Evolutionary conservation across 345 rosid species (phyloP).

Genomic region (Trapa bicornis): DNA sequence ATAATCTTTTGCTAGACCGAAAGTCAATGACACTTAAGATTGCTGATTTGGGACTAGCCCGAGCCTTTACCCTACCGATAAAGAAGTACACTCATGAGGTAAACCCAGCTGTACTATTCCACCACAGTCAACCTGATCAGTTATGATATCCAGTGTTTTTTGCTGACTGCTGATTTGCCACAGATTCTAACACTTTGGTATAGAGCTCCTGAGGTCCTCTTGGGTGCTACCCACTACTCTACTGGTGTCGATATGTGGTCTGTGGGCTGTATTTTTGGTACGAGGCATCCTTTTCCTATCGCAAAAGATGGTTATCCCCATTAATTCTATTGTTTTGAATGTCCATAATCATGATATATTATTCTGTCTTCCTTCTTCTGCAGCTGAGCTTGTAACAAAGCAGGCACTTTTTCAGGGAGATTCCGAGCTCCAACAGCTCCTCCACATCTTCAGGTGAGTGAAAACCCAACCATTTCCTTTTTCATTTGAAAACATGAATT

Average conservation of each 20-base stretch:
- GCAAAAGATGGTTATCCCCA: background rate
- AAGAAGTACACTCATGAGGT: conserved; percentile 98
- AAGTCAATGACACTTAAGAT: conserved; percentile 67
- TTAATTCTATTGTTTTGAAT: too few relatives aligned
- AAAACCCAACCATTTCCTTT: background rate
- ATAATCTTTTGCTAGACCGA: conserved; percentile 78
- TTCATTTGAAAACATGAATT: background rate
- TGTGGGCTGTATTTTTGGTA: conserved; percentile 91
- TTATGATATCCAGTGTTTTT: background rate
- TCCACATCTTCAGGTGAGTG: conserved; percentile 74
- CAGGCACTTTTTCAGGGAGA: conserved; percentile 89
- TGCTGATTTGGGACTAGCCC: conserved; percentile 91
- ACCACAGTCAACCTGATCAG: background rate
- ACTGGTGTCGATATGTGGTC: conserved; percentile 97
- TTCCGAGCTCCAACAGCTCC: conserved; percentile 90
- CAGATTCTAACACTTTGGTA: conserved; percentile 95
- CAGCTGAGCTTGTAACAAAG: conserved; percentile 77
- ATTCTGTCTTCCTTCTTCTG: conserved; percentile 1
- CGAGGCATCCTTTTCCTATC: background rate
- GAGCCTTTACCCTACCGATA: conserved; percentile 80
- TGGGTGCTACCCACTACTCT: conserved; percentile 93
- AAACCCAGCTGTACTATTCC: background rate
- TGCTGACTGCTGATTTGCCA: background rate
- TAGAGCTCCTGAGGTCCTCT: conserved; percentile 92
- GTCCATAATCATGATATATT: background rate